phyloP scores from a whole-genome alignment of 2,329 filamentous ascomycete species.

The Ophioceras dolichostomum region DNA sequence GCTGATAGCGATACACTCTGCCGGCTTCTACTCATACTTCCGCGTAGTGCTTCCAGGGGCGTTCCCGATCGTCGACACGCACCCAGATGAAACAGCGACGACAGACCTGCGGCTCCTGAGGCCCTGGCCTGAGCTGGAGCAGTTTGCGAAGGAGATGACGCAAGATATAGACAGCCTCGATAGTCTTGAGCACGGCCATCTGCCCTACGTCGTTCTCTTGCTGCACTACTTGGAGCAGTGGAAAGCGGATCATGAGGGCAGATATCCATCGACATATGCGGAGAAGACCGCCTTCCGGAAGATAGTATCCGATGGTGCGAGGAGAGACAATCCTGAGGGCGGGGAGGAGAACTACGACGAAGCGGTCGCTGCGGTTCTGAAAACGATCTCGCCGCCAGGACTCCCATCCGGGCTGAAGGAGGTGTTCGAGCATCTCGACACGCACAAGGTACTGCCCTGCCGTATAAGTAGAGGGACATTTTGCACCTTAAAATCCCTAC shows the following conservation, averaged over 20 bases:
- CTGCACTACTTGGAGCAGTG: conserved; percentile 73
- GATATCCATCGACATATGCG: conserved; percentile 60
- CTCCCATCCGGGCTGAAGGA: conserved; percentile 60
- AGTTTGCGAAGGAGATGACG: conserved; percentile 56
- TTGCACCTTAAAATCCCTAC: too few species aligned
- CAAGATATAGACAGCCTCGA: conserved; percentile 56
- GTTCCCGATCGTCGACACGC: conserved; percentile 90
- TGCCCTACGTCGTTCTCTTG: conserved; percentile 76
- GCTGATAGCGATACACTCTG: conserved; percentile 72
- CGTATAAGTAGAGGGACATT: too few species aligned
- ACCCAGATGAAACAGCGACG: conserved; percentile 76
- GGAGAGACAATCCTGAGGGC: conserved; percentile 66
- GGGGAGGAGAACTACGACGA: conserved; percentile 97
- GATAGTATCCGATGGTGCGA: conserved; percentile 52
- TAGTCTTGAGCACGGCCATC: conserved; percentile 77
- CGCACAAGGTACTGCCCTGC: conserved; percentile 2
- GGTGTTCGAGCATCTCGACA: conserved; percentile 54
- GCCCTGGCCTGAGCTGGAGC: conserved; percentile 73
- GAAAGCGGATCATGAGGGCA: conserved; percentile 58
- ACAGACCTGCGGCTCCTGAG: conserved; percentile 73
- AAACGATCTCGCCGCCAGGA: conserved; percentile 61
- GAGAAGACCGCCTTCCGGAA: conserved; percentile 79
- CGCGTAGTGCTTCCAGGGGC: conserved; percentile 64
- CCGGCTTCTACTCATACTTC: conserved; percentile 86
- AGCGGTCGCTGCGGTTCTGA: conserved; percentile 75